phyloP scores from a whole-genome alignment of 2,329 filamentous ascomycete species.

The Talaromyces marneffei region DNA sequence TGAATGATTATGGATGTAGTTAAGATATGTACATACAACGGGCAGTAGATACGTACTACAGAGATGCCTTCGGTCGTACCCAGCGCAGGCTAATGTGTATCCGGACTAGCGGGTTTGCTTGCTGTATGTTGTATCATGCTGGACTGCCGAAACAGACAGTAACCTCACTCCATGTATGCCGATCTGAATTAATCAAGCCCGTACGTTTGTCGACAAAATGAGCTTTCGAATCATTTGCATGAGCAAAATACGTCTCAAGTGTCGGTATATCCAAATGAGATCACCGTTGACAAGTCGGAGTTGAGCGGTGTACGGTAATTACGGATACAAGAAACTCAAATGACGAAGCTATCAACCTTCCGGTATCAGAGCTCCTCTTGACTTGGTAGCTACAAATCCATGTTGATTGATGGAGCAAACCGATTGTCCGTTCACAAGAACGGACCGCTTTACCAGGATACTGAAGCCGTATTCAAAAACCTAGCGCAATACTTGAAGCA shows the following conservation, averaged over 20 bases:
- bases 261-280: not conserved
- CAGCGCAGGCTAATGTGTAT: not conserved
- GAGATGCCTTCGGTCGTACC: too few species aligned
- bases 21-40: too few species aligned
- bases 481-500: too few species aligned
- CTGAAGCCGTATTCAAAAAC: too few species aligned
- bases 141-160: not conserved
- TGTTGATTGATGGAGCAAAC: too few species aligned
- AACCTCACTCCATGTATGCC: too few species aligned
- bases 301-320: not conserved
- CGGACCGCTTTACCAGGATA: too few species aligned
- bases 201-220: not conserved
- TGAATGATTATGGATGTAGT: not conserved
- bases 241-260: not conserved
- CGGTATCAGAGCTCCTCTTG: too few species aligned
- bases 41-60: not conserved
- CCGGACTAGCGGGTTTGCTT: not conserved
- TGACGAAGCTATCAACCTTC: too few species aligned
- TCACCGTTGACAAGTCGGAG: not conserved
- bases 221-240: not conserved
- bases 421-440: too few species aligned
- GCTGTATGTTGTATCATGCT: not conserved
- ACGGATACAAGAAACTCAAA: not conserved
- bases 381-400: too few species aligned
- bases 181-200: not conserved